A percentile compares a stretch with the other conserved stretches of the same genome.
phyloP scores from a whole-genome alignment of 257 asterid species.

The Sherardia arvensis region DNA sequence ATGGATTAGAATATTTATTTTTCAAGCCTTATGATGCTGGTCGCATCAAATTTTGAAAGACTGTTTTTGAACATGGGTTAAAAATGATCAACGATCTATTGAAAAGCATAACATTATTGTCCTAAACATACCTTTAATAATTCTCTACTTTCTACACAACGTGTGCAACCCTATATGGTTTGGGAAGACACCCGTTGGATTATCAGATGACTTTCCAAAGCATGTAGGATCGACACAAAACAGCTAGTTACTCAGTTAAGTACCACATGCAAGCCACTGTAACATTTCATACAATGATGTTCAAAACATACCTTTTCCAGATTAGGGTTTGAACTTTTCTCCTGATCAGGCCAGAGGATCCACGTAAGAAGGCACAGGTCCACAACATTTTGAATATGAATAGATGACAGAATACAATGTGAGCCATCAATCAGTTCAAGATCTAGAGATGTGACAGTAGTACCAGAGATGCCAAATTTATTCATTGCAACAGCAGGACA shows the following conservation, averaged over 20 bases:
- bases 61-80: too few relatives aligned
- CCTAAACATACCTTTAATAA: too few relatives aligned
- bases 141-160: too few relatives aligned
- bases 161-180: neutral
- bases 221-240: neutral
- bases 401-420: constrained; percentile 47
- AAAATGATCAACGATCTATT: too few relatives aligned
- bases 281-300: neutral
- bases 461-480: constrained; percentile 41
- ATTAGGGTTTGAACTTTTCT: constrained; percentile 69
- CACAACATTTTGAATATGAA: constrained; percentile 44
- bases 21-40: neutral
- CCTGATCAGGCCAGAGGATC: constrained; percentile 97
- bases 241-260: neutral
- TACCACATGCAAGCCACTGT: neutral
- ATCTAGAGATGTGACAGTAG: constrained; percentile 52
- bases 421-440: constrained; percentile 59
- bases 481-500: constrained; percentile 65
- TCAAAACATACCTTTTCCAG: constrained; percentile 64
- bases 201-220: neutral
- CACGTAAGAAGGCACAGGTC: constrained; percentile 72
- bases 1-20: neutral
- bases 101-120: too few relatives aligned
- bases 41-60: neutral
- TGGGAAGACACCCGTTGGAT: neutral